Percentiles rank a stretch among this genome's conserved stretches.
Conservation (phyloP, 176 grass and related monocot species). For the Coix lacrymajobi region DNA sequence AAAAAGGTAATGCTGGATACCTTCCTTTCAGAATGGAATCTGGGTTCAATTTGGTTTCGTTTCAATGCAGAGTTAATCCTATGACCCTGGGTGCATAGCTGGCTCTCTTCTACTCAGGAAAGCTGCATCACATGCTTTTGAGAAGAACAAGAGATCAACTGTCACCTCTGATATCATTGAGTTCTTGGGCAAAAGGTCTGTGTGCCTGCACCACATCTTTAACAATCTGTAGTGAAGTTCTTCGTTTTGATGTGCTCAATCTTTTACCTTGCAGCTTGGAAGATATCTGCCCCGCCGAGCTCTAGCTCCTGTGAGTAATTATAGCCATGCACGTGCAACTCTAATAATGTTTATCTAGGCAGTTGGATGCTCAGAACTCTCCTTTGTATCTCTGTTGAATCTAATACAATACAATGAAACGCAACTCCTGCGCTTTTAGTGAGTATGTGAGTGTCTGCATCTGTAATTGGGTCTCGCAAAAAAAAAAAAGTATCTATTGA, state of each 20-base stretch:
- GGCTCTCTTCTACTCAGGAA: constrained; percentile 71
- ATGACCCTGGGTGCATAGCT: constrained; percentile 74
- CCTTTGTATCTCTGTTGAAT: background rate
- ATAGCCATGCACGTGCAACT: background rate
- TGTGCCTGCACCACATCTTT: background rate
- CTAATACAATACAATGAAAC: no score
- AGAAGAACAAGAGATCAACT: constrained; percentile 67
- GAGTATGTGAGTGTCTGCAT: no score
- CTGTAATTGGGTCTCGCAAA: no score
- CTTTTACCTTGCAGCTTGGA: constrained; percentile 60
- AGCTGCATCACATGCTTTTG: constrained; percentile 58
- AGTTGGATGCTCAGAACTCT: background rate
- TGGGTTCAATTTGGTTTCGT: background rate
- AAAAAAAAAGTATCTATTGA: no score
- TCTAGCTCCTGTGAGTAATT: background rate
- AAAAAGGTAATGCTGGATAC: constrained; percentile 45
- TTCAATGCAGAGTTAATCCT: constrained; percentile 56
- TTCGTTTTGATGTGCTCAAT: background rate
- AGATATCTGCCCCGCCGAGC: constrained; percentile 59
- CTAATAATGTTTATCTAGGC: background rate
- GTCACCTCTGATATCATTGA: constrained; percentile 82
- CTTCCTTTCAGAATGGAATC: background rate
- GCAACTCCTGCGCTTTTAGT: no score
- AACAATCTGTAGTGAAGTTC: background rate
- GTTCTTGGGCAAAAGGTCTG: constrained; percentile 44